phyloP scores from a whole-genome alignment of 73 alveolate species.

The Paramecium sexaurelia region DNA sequence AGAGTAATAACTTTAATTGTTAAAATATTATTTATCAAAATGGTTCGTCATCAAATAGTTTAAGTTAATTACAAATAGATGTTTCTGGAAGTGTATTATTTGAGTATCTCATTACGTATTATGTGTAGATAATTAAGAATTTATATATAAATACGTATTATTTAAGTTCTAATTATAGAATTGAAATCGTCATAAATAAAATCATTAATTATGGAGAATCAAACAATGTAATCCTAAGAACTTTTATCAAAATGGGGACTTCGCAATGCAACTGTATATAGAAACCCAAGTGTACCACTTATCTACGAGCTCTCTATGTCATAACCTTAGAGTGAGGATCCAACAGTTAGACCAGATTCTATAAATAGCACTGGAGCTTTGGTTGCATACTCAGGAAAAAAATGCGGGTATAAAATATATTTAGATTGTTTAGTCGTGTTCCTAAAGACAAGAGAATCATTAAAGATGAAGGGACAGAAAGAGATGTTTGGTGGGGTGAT shows the following conservation, averaged over 20 bases:
- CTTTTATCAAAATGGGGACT: slow-evolving; percentile 23
- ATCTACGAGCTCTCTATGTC: not conserved
- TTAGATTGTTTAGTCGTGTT: slow-evolving; percentile 73
- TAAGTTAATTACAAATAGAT: not conserved
- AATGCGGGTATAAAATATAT: slow-evolving; percentile 65
- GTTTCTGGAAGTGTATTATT: not conserved
- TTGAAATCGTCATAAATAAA: not conserved
- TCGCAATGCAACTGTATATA: not conserved
- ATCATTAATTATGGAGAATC: slow-evolving; percentile 28
- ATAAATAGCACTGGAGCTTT: slow-evolving; percentile 72
- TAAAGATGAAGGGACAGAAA: slow-evolving; percentile 72
- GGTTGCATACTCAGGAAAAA: slow-evolving; percentile 72
- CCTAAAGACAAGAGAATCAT: slow-evolving; percentile 90
- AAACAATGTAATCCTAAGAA: not conserved
- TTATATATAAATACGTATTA: not conserved
- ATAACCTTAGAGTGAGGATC: not conserved
- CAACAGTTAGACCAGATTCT: not conserved
- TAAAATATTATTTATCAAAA: not conserved
- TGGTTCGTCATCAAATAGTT: not conserved
- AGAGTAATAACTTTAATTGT: not conserved
- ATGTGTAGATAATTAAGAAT: not conserved
- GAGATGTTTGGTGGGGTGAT: slow-evolving; percentile 88
- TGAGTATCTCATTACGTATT: not conserved
- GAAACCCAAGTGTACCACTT: slow-evolving; percentile 34
- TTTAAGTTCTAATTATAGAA: not conserved